Base-by-base conservation (phyloP, 495 filamentous ascomycete genomes). In the Penicillium robsamsonii region DNA sequence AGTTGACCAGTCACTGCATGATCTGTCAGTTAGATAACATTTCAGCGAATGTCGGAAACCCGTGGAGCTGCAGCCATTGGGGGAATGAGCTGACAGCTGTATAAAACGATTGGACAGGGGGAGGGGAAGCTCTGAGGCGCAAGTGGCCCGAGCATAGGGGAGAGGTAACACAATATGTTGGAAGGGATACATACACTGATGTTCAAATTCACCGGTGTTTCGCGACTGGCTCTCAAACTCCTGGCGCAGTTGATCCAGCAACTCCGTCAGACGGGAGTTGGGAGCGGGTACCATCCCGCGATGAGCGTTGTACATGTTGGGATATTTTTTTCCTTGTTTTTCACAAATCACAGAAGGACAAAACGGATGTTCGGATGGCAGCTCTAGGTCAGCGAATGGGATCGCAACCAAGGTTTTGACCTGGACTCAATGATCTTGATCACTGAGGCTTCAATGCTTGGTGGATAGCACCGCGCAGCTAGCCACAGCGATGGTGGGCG, bases 201-300 rank as follows among this genome's bases (percentile, higher is more conserved):
- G 88, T 59, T 98, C 93, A 71, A 88, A 93, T 53, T 90, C 88
- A 65, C 87, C 87, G 64, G 80, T 86, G 65, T 63, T 87, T 79
- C 63, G 84, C 79, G 86, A 79, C 68, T 96, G 88, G 55, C 75
- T 83, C 54, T 97, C 94, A 63, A 96, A 98, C 72, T 98, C 94
- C 68, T 80, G 76, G 61, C 95, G 86, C 60, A 98, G 83, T 62
- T 91, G 86, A 42, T 97, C 93, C 64, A 98, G 78, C 59, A 97
- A 82, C 77, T 98, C 94, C 59, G 84, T 90, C 60, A 97, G 77
- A 52, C 94, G 92, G 62, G 81, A 80, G 77, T 85, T 87, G 63
- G 87, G 81, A 60, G 77, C 81, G 60, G 83, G 84, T 64, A 86
- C 87, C 80, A 96, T 85, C 62, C 87, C 88, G 69, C 91, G 90